Evolutionary conservation across 1,139 yeast genomes (phyloP).

Genomic region (Casaregolazyma suthepensis): DNA sequence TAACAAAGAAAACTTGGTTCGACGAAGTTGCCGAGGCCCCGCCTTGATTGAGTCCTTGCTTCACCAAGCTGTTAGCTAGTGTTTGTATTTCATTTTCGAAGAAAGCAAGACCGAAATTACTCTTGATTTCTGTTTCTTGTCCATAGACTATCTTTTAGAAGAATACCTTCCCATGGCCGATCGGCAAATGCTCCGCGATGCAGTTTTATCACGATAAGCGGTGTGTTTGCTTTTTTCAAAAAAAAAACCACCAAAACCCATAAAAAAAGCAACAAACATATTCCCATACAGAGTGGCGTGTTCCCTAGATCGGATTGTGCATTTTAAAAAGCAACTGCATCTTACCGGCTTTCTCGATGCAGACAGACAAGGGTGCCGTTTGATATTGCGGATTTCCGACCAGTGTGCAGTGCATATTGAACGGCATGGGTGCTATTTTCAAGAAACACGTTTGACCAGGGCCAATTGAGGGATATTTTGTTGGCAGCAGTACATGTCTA

Average conservation of each 20-base stretch:
- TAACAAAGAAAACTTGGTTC: neutral
- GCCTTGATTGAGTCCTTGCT: neutral
- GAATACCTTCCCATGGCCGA: neutral
- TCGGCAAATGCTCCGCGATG: neutral
- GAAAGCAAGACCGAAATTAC: neutral
- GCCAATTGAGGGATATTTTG: neutral
- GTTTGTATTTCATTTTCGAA: neutral
- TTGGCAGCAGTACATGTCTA: no score
- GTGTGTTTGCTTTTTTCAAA: neutral
- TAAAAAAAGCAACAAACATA: neutral
- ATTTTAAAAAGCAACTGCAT: neutral
- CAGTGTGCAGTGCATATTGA: neutral
- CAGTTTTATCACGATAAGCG: neutral
- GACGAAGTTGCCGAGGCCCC: neutral
- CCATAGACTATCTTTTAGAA: neutral
- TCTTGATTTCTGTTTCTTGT: neutral
- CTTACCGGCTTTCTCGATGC: neutral
- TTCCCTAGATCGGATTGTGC: neutral
- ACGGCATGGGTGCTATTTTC: neutral
- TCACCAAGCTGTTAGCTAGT: neutral
- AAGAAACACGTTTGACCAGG: neutral
- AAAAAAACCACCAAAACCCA: neutral
- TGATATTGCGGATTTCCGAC: neutral
- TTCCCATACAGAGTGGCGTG: neutral
- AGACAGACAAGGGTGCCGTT: neutral